Evolutionary conservation across 179 eudicot species (phyloP).

Genomic region (Silene noctiflora): DNA sequence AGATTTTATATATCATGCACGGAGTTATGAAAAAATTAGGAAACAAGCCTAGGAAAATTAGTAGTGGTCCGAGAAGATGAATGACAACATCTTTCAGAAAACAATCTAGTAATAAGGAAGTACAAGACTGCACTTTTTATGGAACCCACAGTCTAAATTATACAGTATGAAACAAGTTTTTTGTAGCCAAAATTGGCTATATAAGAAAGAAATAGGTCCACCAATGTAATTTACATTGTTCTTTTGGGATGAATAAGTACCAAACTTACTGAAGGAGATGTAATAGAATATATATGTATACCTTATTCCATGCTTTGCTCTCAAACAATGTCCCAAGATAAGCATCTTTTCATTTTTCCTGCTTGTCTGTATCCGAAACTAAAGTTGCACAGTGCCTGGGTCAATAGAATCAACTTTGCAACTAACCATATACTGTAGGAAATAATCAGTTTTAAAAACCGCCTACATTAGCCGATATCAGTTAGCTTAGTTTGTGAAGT

Average conservation of each 20-base stretch:
- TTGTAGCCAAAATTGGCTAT: conserved; percentile 34
- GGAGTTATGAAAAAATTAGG: conserved; percentile 26
- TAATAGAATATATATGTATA: conserved; percentile 39
- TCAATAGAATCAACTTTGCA: conserved; percentile 69
- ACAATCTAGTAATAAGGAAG: conserved; percentile 47
- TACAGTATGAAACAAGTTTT: conserved; percentile 31
- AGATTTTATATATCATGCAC: conserved; percentile 6
- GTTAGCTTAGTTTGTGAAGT: not conserved
- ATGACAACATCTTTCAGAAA: conserved; percentile 39
- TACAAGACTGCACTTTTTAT: conserved; percentile 41
- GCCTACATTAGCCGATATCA: not conserved
- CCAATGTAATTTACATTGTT: conserved; percentile 31
- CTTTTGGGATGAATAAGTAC: conserved; percentile 59
- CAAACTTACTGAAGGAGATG: conserved; percentile 66
- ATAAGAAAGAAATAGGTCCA: conserved; percentile 32
- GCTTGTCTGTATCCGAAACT: conserved; percentile 48
- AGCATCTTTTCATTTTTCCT: conserved; percentile 50
- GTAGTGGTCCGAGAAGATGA: conserved; percentile 32
- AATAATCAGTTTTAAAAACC: conserved; percentile 13
- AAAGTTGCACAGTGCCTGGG: conserved; percentile 48
- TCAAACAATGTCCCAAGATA: conserved; percentile 55
- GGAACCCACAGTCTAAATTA: conserved; percentile 38
- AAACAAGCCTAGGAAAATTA: conserved; percentile 38
- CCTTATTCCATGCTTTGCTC: conserved; percentile 69
- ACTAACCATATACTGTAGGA: conserved; percentile 18